Evolutionary conservation across 768 basidiomycete genomes (phyloP).

Genomic region (Asterophora lycoperdoides): DNA sequence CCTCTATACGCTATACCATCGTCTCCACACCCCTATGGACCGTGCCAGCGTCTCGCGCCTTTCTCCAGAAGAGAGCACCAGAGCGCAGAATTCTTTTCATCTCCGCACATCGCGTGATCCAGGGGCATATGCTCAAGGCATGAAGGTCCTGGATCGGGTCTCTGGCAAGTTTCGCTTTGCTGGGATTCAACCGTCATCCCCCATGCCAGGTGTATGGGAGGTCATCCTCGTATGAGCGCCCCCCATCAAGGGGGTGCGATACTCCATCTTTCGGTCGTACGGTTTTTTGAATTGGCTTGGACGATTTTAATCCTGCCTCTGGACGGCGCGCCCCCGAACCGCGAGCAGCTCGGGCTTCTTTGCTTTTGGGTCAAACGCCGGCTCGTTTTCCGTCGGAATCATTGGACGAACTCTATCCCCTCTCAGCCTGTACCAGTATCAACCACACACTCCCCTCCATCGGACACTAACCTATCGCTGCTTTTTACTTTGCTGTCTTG

Average conservation of each 20-base stretch:
- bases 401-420: neutral
- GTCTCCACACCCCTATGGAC: neutral
- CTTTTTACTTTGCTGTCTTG: neutral
- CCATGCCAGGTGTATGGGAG: slow-evolving; percentile 1
- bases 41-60: neutral
- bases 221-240: neutral
- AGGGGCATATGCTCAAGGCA: slow-evolving; percentile 1
- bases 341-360: neutral
- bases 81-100: slow-evolving; percentile 1
- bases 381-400: neutral
- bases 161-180: neutral
- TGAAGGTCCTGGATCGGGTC: slow-evolving; percentile 2
- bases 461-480: neutral
- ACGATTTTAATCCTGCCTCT: too few relatives aligned
- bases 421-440: neutral
- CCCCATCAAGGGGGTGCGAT: too few relatives aligned
- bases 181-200: neutral
- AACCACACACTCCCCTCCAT: neutral
- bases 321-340: neutral
- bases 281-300: neutral
- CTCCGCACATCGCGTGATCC: neutral
- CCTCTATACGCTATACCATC: neutral
- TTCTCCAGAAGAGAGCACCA: neutral
- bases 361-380: neutral
- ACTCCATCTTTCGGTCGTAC: too few relatives aligned